These are phyloP conservation scores for Moricandia moricandioides DNA, from an alignment of 345 rosid species.

Conservation along the genomic window DNA sequence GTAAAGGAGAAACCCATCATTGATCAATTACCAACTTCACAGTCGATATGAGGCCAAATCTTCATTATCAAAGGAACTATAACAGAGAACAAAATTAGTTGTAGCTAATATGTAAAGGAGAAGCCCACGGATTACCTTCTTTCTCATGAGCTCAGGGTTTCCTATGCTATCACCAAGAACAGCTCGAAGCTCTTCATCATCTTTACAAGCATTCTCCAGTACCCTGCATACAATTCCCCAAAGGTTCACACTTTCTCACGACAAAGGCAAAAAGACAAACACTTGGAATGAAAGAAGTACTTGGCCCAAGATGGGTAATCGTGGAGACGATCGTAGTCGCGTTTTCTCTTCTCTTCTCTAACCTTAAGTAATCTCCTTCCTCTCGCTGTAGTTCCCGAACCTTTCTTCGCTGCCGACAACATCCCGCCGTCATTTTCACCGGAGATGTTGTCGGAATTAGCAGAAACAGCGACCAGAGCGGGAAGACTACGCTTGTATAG, in stretches of 20 bases:
- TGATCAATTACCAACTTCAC: too few relatives aligned
- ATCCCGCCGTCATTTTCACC: neutral
- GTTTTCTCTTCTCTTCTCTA: slow-evolving; percentile 84
- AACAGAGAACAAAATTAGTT: neutral
- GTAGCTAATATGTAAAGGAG: neutral
- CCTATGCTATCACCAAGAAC: slow-evolving; percentile 92
- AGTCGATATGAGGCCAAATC: too few relatives aligned
- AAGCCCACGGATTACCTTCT: slow-evolving; percentile 44
- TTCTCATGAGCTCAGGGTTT: slow-evolving; percentile 80
- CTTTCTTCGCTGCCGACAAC: slow-evolving; percentile 28
- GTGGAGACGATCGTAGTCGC: slow-evolving; percentile 71
- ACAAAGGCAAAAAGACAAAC: slow-evolving; percentile 33
- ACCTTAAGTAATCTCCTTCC: slow-evolving; percentile 73
- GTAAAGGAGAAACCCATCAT: too few relatives aligned
- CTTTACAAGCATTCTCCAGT: slow-evolving; percentile 70
- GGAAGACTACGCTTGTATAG: slow-evolving; percentile 10
- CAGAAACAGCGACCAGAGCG: slow-evolving; percentile 5
- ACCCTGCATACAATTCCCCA: slow-evolving; percentile 41
- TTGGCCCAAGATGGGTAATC: slow-evolving; percentile 90
- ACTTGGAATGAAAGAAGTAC: slow-evolving; percentile 36
- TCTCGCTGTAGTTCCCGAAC: slow-evolving; percentile 90
- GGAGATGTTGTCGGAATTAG: slow-evolving; percentile 21
- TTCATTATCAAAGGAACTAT: neutral
- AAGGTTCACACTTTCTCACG: slow-evolving; percentile 1
- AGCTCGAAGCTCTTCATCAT: slow-evolving; percentile 78